Conservation (phyloP, 441 rosid species). For the Corymbia citriodora region DNA sequence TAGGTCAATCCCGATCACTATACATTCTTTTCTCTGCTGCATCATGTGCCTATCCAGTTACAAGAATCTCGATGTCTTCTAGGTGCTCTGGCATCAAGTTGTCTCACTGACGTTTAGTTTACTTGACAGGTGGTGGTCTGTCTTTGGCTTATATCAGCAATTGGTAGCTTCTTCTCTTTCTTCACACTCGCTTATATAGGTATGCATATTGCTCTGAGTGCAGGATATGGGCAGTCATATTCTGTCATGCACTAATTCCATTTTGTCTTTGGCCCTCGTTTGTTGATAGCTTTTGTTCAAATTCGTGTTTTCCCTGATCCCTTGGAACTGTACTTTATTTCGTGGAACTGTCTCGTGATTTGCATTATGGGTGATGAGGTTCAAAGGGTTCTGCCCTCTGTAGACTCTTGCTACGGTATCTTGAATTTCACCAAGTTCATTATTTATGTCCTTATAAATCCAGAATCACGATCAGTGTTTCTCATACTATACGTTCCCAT, state of each 20-base stretch:
- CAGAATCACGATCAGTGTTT: neutral
- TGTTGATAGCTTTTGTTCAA: neutral
- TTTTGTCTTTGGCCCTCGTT: neutral
- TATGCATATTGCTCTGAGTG: slow-evolving; percentile 20
- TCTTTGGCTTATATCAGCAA: slow-evolving; percentile 85
- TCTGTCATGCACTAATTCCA: neutral
- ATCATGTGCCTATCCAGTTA: neutral
- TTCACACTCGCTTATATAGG: slow-evolving; percentile 87
- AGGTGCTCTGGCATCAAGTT: too few species aligned
- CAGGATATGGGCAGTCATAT: neutral
- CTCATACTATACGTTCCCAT: neutral
- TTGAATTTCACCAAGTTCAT: neutral
- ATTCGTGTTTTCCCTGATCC: neutral
- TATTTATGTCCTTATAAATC: neutral
- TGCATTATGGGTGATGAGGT: neutral
- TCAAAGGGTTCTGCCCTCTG: neutral
- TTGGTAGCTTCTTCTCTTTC: slow-evolving; percentile 80
- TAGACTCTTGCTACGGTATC: neutral
- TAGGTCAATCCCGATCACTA: neutral
- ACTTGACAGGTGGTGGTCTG: slow-evolving; percentile 71
- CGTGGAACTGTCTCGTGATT: neutral
- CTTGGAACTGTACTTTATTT: neutral
- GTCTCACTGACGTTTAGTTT: neutral
- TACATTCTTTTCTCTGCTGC: neutral
- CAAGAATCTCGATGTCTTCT: too few species aligned